These are phyloP conservation scores for Linum usitatissimum DNA, from an alignment of 345 rosid species.

Conservation along the genomic window DNA sequence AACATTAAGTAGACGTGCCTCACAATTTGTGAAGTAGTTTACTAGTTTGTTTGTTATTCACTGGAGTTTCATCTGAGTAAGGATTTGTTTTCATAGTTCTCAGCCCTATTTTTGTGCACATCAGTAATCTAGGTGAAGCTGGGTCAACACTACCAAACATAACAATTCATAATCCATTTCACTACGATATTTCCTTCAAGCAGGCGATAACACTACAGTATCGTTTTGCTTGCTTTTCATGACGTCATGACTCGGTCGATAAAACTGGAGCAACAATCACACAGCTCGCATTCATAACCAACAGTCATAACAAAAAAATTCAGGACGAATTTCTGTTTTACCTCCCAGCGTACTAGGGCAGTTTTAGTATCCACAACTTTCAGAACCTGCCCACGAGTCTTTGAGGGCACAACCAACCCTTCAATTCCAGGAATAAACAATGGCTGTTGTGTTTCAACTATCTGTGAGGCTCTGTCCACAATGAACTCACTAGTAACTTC, in stretches of 20 bases:
- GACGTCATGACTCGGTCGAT: too few species aligned
- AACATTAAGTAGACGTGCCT: too few species aligned
- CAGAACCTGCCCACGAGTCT: constrained; percentile 65
- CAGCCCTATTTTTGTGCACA: background rate
- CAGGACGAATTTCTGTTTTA: constrained; percentile 16
- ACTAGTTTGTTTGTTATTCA: too few species aligned
- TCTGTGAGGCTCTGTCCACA: constrained; percentile 41
- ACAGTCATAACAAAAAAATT: background rate
- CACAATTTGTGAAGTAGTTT: too few species aligned
- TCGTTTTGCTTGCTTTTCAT: too few species aligned
- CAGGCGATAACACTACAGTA: too few species aligned
- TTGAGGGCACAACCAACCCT: constrained; percentile 58
- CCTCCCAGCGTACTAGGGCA: constrained; percentile 98
- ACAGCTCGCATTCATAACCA: background rate
- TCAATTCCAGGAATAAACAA: constrained; percentile 73
- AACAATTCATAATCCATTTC: background rate
- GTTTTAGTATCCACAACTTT: constrained; percentile 45
- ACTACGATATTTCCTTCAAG: too few species aligned
- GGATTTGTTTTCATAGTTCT: background rate
- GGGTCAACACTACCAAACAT: background rate
- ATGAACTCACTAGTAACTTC: constrained; percentile 45
- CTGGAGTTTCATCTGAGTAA: background rate
- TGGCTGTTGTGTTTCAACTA: constrained; percentile 55
- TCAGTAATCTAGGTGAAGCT: background rate
- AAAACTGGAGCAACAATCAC: background rate